Percentiles rank a stretch among this genome's conserved stretches.
Evolutionary conservation across 257 asterid genomes (phyloP).

Genomic region (Euphrasia confusa): DNA sequence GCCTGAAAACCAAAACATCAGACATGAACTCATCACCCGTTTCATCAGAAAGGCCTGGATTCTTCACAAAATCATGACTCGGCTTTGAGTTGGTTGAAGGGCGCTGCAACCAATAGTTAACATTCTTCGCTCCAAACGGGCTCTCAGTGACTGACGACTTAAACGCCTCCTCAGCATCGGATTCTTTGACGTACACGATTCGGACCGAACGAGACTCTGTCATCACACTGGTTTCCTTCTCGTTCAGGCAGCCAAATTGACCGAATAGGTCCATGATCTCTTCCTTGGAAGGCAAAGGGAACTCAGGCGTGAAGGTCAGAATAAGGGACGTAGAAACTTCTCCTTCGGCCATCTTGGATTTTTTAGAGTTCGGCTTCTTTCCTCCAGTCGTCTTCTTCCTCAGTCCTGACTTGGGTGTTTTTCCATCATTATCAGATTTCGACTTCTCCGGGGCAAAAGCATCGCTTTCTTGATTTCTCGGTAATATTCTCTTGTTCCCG

Average conservation of each 20-base stretch:
- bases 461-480: slow-evolving; percentile 7
- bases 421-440: slow-evolving; percentile 24
- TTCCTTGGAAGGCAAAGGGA: slow-evolving; percentile 55
- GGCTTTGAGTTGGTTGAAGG: slow-evolving; percentile 27
- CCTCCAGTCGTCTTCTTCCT: slow-evolving; percentile 3
- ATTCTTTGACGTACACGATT: slow-evolving; percentile 35
- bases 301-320: slow-evolving; percentile 41
- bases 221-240: slow-evolving; percentile 37
- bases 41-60: slow-evolving; percentile 12
- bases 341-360: slow-evolving; percentile 17
- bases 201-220: slow-evolving; percentile 30
- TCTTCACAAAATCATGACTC: slow-evolving; percentile 15
- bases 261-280: slow-evolving; percentile 36
- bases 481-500: slow-evolving; percentile 36
- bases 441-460: slow-evolving; percentile 2
- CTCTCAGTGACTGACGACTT: slow-evolving; percentile 33
- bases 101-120: slow-evolving; percentile 32
- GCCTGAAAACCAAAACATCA: slow-evolving; percentile 17
- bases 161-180: slow-evolving; percentile 57
- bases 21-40: slow-evolving; percentile 38
- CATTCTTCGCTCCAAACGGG: slow-evolving; percentile 39
- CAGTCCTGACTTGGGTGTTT: slow-evolving; percentile 2
- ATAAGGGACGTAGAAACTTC: slow-evolving; percentile 31
- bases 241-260: slow-evolving; percentile 47
- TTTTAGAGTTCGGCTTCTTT: not conserved